Conservation (phyloP, 495 filamentous ascomycete species). For the Penicillium longicatenatum region DNA sequence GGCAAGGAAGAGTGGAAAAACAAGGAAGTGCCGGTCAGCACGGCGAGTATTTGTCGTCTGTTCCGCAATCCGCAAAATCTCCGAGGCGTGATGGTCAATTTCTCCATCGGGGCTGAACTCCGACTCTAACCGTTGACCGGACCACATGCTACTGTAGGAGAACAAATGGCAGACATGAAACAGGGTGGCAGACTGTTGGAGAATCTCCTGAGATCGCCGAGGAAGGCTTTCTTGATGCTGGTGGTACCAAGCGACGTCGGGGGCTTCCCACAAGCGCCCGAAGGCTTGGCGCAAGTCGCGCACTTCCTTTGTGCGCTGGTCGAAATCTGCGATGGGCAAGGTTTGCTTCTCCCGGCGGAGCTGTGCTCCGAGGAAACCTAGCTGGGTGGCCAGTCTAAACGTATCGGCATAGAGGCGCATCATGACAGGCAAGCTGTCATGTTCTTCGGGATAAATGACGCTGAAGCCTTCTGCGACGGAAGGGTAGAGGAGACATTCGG, state of each 20-base stretch:
- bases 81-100: constrained; percentile 43
- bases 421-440: constrained; percentile 41
- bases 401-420: constrained; percentile 50
- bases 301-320: constrained; percentile 27
- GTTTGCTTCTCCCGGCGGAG: constrained; percentile 32
- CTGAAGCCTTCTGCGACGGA: constrained; percentile 26
- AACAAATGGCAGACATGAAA: constrained; percentile 54
- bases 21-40: constrained; percentile 47
- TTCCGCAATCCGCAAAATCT: constrained; percentile 50
- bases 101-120: constrained; percentile 36
- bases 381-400: constrained; percentile 39
- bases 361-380: constrained; percentile 45
- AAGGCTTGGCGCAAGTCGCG: constrained; percentile 40
- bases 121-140: constrained; percentile 43
- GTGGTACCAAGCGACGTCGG: constrained; percentile 36
- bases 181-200: constrained; percentile 52
- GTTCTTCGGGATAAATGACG: constrained; percentile 38
- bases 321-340: constrained; percentile 14
- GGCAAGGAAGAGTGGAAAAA: constrained; percentile 61
- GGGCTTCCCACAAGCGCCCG: constrained; percentile 42
- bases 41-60: constrained; percentile 27
- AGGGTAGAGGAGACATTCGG: constrained; percentile 37
- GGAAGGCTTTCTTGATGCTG: constrained; percentile 44
- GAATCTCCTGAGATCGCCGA: constrained; percentile 38
- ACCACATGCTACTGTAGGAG: constrained; percentile 53